Percentiles rank a stretch among this genome's conserved stretches.
Evolutionary conservation across 1,139 yeast species (phyloP).

Genomic region (Pichia sp.): DNA sequence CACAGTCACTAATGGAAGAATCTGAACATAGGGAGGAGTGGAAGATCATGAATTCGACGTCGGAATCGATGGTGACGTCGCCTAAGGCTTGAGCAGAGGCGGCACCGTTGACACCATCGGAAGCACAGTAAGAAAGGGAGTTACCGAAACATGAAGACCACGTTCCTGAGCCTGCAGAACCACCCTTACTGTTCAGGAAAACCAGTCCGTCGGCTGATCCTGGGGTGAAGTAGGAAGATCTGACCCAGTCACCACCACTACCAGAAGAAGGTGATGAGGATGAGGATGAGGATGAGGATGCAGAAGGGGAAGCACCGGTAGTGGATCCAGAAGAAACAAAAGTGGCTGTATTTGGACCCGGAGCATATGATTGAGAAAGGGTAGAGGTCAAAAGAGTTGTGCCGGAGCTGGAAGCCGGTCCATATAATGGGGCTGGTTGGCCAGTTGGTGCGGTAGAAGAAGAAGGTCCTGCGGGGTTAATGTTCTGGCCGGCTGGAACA

Average conservation of each 20-base stretch:
- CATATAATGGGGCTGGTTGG: not conserved
- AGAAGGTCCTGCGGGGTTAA: not conserved
- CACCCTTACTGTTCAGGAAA: constrained; percentile 81
- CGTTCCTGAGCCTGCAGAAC: constrained; percentile 73
- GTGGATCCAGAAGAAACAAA: not conserved
- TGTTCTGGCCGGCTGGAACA: constrained; percentile 33
- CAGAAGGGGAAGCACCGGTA: constrained; percentile 9
- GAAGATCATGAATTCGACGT: constrained; percentile 75
- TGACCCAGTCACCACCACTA: constrained; percentile 56
- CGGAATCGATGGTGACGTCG: constrained; percentile 62
- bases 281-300: constrained; percentile 16
- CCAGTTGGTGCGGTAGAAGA: constrained; percentile 27
- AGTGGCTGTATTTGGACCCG: constrained; percentile 1
- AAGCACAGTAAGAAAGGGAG: constrained; percentile 74
- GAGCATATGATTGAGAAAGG: constrained; percentile 9
- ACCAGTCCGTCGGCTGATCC: constrained; percentile 65
- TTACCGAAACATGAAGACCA: constrained; percentile 84
- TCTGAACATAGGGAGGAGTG: constrained; percentile 59
- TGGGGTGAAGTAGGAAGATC: constrained; percentile 70
- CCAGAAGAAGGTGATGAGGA: constrained; percentile 29
- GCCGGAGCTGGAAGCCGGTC: not conserved
- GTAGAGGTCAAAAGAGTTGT: constrained; percentile 31
- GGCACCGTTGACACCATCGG: constrained; percentile 70
- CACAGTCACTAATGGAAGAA: constrained; percentile 61
- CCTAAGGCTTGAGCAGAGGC: constrained; percentile 55